Base-by-base conservation (phyloP, 2,329 filamentous ascomycete genomes). In the Fusarium acutatum region DNA sequence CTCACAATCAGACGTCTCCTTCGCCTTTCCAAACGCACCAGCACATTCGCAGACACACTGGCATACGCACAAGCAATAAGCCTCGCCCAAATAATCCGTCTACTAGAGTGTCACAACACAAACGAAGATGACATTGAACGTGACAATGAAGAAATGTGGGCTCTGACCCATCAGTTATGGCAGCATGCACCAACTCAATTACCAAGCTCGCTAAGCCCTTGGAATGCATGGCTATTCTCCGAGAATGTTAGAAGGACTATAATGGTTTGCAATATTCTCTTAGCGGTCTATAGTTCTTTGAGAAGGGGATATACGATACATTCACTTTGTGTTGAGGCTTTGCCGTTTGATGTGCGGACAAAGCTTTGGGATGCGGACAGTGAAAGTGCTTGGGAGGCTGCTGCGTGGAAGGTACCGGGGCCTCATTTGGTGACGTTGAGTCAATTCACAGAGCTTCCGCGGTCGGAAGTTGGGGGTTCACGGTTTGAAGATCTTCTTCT, bases 181-280 rank as follows among this genome's bases (percentile, higher is more conserved):
- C 65, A 68, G 0, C 18, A 44, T 11, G 65, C 65, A 1, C 65
- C 65, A 0, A 54, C 20, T 4, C 65, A 68, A 43, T 18, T 68
- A 3, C 46, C 65, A 4, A 54, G 56, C 11, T 50, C 64, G 5
- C 17, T 68, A 1, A 68, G 40, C 30, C 65, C 47, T 0, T 68
- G 65, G 65, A 65, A 56, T 32, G 65, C 65, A 15, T 68, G 65
- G 65, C 1, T 68, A 2, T 68, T 68, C 7, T 68, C 65, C 0
- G 65, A 68, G 14, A 68, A 28, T 26, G 65, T 68, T 0, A 38
- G 65, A 17, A 17, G 65, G 7, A 68, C 65, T 14, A 49, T 68
- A 0, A 54, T 68, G 37, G 41, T 68, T 7, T 68, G 65, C 4
- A 68, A 68, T 1, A 68, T 68, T 0, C 47, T 68, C 3, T 30